Evolutionary conservation across 148 eudicot species (phyloP).

Genomic region (Diospyros kaki): DNA sequence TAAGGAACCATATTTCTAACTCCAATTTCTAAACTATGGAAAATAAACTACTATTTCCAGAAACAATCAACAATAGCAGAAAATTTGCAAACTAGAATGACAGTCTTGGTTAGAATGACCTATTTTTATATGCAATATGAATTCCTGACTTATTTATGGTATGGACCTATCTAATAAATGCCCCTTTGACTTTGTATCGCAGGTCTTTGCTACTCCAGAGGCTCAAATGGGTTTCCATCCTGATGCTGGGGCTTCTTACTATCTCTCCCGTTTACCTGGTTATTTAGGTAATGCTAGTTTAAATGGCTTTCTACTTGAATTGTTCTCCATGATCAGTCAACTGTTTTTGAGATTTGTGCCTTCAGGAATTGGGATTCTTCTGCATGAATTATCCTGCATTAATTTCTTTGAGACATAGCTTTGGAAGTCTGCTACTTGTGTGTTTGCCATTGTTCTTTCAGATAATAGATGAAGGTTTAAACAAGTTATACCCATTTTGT

Average conservation of each 20-base stretch:
- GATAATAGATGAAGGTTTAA: background rate
- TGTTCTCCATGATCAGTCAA: background rate
- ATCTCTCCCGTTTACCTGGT: conserved; percentile 95
- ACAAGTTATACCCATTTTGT: background rate
- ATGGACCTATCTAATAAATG: background rate
- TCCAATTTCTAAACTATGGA: background rate
- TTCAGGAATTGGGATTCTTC: too few relatives aligned
- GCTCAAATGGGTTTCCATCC: conserved; percentile 94
- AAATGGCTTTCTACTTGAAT: background rate
- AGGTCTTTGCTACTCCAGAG: conserved; percentile 86
- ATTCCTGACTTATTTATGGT: background rate
- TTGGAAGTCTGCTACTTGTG: background rate
- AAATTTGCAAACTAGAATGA: too few relatives aligned
- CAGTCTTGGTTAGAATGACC: background rate
- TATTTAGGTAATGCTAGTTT: conserved; percentile 62
- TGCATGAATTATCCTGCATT: too few relatives aligned
- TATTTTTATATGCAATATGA: conserved; percentile 2
- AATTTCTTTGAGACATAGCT: too few relatives aligned
- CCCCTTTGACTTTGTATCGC: conserved; percentile 21
- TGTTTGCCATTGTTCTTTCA: too few relatives aligned
- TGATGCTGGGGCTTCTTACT: conserved; percentile 94
- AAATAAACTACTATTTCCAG: background rate
- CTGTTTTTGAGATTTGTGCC: too few relatives aligned
- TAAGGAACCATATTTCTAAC: too few relatives aligned
- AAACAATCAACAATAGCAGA: background rate